Evolutionary conservation across 768 basidiomycete genomes (phyloP).

Genomic region (Auricularia heimuer): DNA sequence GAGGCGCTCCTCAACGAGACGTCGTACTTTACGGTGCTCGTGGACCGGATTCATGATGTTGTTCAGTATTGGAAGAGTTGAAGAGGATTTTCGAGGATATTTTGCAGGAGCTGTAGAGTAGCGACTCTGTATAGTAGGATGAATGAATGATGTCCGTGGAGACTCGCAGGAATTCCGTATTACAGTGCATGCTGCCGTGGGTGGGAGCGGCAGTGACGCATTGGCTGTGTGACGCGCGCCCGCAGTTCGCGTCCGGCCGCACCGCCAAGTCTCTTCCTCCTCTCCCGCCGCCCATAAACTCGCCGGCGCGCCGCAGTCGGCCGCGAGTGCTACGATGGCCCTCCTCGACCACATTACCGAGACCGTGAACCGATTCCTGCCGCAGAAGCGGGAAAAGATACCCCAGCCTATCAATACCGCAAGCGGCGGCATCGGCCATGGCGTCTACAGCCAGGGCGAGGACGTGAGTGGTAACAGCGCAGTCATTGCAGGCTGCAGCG

Average conservation of each 20-base stretch:
- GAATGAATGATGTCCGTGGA: not conserved
- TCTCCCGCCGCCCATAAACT: not conserved
- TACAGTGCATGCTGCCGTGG: not conserved
- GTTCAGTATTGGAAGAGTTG: slow-evolving; percentile 84
- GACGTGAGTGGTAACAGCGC: slow-evolving; percentile 1
- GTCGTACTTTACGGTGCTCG: slow-evolving; percentile 82
- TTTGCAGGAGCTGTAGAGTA: too few relatives aligned
- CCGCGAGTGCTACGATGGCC: slow-evolving; percentile 32
- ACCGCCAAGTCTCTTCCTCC: not conserved
- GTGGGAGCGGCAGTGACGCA: not conserved
- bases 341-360: slow-evolving; percentile 49
- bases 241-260: not conserved
- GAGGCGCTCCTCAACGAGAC: slow-evolving; percentile 90
- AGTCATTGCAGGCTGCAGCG: not conserved
- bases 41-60: slow-evolving; percentile 88
- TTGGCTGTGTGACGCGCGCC: not conserved
- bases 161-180: too few relatives aligned
- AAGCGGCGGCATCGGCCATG: not conserved
- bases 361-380: slow-evolving; percentile 35
- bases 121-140: not conserved
- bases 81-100: not conserved
- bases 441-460: slow-evolving; percentile 4
- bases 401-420: not conserved
- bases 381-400: slow-evolving; percentile 25
- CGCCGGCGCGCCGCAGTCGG: not conserved